Conservation (phyloP, 83 land plant genomes). For the Picea engelmannii region DNA sequence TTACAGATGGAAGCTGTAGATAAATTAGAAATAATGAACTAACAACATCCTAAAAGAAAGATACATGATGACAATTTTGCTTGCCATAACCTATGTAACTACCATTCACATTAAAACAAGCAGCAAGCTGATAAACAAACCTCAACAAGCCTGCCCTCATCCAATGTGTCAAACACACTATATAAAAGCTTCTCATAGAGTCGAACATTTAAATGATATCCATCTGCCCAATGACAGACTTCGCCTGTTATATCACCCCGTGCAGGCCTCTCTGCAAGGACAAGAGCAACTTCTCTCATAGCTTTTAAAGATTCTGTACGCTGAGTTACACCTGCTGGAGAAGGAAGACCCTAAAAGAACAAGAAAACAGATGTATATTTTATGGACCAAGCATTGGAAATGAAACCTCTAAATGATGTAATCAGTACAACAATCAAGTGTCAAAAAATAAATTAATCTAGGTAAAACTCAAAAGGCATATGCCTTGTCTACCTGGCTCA, state of each 20-base stretch:
- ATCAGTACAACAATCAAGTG: not conserved
- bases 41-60: not conserved
- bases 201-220: constrained; percentile 89
- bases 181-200: constrained; percentile 86
- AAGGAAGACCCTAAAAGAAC: constrained; percentile 77
- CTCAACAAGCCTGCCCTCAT: constrained; percentile 97
- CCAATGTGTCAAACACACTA: constrained; percentile 93
- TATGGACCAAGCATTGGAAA: constrained; percentile 6
- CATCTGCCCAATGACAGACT: constrained; percentile 99
- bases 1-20: not conserved
- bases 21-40: not conserved
- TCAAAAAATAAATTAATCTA: not conserved
- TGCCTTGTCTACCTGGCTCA: not conserved
- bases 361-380: constrained; percentile 4
- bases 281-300: constrained; percentile 69
- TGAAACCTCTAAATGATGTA: not conserved
- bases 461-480: not conserved
- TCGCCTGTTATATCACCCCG: constrained; percentile 96
- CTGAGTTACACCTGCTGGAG: constrained; percentile 86
- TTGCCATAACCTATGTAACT: not conserved
- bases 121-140: too few species aligned
- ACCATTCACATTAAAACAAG: constrained; percentile 17
- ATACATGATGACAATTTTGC: not conserved
- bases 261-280: constrained; percentile 95
- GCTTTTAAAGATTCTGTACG: constrained; percentile 81